Conservation (phyloP, 441 rosid species). For the Populus tomentosa region DNA sequence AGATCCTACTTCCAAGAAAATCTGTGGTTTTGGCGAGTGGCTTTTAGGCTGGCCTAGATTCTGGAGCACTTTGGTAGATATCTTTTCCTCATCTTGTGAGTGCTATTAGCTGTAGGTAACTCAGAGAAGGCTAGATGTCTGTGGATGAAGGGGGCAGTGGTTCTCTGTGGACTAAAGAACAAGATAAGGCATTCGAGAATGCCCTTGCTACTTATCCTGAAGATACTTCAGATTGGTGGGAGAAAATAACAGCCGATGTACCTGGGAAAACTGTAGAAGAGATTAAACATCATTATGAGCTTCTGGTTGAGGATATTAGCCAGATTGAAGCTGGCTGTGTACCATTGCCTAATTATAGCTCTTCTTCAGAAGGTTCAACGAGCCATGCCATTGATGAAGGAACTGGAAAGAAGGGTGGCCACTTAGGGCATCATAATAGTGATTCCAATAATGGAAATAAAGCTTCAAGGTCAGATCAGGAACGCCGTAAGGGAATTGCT, state of each 20-base stretch:
- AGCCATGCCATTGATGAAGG: conserved; percentile 66
- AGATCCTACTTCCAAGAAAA: conserved; percentile 29
- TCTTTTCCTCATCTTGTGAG: conserved; percentile 21
- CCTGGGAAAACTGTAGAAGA: conserved; percentile 81
- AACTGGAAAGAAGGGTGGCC: conserved; percentile 61
- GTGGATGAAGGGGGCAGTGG: conserved; percentile 64
- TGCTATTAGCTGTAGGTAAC: conserved; percentile 21
- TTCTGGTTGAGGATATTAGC: conserved; percentile 72
- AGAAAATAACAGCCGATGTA: conserved; percentile 79
- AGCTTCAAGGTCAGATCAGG: conserved; percentile 84
- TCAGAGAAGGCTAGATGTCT: conserved; percentile 50
- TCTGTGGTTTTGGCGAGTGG: conserved; percentile 25
- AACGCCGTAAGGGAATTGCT: conserved; percentile 94
- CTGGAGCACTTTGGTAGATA: conserved; percentile 18
- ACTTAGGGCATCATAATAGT: conserved; percentile 43
- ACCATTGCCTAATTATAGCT: conserved; percentile 66
- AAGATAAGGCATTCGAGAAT: conserved; percentile 91
- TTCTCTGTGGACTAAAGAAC: conserved; percentile 79
- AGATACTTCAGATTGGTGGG: conserved; percentile 68
- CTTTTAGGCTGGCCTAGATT: conserved; percentile 26
- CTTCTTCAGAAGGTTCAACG: conserved; percentile 54
- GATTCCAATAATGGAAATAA: conserved; percentile 75
- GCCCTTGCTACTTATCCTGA: conserved; percentile 66
- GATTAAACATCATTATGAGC: conserved; percentile 75
- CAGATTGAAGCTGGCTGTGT: conserved; percentile 86